Base-by-base conservation (phyloP, 805 yeast species). In the Yarrowia sp. region DNA sequence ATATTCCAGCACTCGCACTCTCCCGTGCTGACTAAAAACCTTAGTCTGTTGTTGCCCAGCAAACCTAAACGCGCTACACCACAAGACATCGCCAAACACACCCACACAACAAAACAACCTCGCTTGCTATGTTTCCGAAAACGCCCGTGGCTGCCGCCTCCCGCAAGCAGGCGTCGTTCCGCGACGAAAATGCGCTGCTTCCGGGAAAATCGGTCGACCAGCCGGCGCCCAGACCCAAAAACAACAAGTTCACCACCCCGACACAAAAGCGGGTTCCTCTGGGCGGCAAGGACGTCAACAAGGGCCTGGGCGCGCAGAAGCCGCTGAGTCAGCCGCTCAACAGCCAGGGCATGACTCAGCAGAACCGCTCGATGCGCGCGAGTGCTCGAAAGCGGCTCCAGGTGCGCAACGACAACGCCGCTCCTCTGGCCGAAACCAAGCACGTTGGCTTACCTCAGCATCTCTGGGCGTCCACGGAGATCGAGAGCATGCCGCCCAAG, bases 91-190 rank as follows among this genome's bases (percentile, higher is more conserved):
- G 24, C 58, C 42, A 49, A 19, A 5, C n/a, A 2, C 8, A n/a
- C 6, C n/a, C 13, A 31, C 56, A 18, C 38, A 14, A 3, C 49
- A 44, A 21, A 46, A 19, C 18, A 46, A 21, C 22, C 14, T 5
- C 2, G 4, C 13, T 24, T 16, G 58, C 41, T 35, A 49, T 49
- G 58, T 35, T 49, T 21, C 58, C 58, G 24, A 49, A 49, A 33
- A 49, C 58, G 12, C 58, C 58, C 24, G 58, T 49, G 41, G 58
- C 58, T 5, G 41, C 42, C 13, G 22, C 42, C 18, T 22, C 58
- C n/a, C 58, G 58, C 1, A 49, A 49, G 8, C 58, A 49, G 33
- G 24, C 42, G 22, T 49, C 58, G 19, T 49, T 49, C 13, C 58
- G 58, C 5, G 58, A 49, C 32, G 58, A 49, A 16, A 49, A 49